Evolutionary conservation across 2,329 filamentous ascomycete species (phyloP), one percentile per base, ranked within the genome.

Genomic region (Alternaria burnsii): DNA sequence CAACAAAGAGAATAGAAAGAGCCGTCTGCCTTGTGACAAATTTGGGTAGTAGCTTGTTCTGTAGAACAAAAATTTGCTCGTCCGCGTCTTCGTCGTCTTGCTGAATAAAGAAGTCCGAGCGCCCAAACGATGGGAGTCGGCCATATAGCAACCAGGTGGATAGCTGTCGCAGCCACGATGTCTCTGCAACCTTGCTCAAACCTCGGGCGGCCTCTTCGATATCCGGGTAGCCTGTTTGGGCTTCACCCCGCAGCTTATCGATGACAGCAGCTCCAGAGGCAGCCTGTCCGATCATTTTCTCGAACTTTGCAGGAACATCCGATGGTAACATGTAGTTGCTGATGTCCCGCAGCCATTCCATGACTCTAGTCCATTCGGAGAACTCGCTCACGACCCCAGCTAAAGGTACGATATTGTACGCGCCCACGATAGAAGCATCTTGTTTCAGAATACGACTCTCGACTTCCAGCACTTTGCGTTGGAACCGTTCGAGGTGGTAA

Each of bases 71-170:
- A 0, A 63, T 54, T 16, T 69, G 57, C 46, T 81, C 74, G 43
- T 76, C 66, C 1, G 55, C 46, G 55, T 78, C 70, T 41, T 76
- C 72, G 26, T 76, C 75, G 52, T 79, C 72, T 52, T 75, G 71
- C 26, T 78, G 71, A 20, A 98, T 87, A 75, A 97, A 97, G 76
- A 98, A 98, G 78, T 98, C 94, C n/a, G 87, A 85, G 5, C 85
- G 86, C 3, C 92, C 93, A 74, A 92, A 89, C 14, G 85, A 86
- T 0, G 94, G 94, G 58, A 97, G 80, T 52, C 91, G 88, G 5
- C 95, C 95, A 76, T 97, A 96, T 14, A 98, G 80, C 9, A 98
- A 85, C 94, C 94, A 99, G 26, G 91, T 91, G 4, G 93, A 91
- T 11, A 96, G 85, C 74, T 97, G 93, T 76, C 93, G 91, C 73